Percentiles rank a stretch among this genome's conserved stretches.
phyloP scores from a whole-genome alignment of 2,329 filamentous ascomycete genomes.

The Penicillium decumbens region DNA sequence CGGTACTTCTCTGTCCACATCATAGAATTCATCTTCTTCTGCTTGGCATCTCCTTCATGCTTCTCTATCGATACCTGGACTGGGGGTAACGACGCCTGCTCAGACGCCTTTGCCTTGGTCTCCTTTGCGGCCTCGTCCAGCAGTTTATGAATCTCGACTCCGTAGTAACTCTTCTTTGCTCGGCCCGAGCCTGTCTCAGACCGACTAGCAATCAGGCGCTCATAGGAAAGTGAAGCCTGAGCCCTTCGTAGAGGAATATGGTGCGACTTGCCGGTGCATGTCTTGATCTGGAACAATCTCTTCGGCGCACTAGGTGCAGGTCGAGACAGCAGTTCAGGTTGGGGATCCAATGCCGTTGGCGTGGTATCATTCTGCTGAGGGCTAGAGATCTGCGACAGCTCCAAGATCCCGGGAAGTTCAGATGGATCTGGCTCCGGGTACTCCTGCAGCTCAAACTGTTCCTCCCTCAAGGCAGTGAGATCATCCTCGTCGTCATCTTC shows the following conservation, averaged over 20 bases:
- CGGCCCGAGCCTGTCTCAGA: conserved; percentile 50
- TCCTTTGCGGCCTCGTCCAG: conserved; percentile 67
- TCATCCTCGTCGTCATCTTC: conserved; percentile 38
- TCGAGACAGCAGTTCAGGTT: conserved; percentile 8
- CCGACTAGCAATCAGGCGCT: conserved; percentile 52
- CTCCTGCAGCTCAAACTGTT: conserved; percentile 30
- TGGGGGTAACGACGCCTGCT: conserved; percentile 13
- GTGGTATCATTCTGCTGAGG: conserved; percentile 2
- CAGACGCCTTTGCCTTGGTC: conserved; percentile 29
- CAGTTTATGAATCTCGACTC: conserved; percentile 82
- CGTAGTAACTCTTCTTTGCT: conserved; percentile 70
- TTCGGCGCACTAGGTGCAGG: conserved; percentile 13
- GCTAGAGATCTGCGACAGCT: conserved; percentile 3
- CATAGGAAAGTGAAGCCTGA: conserved; percentile 43
- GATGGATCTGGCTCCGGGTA: conserved; percentile 16
- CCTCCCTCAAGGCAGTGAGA: conserved; percentile 26
- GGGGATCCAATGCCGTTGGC: conserved; percentile 1
- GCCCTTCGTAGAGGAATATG: conserved; percentile 40
- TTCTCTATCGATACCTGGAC: conserved; percentile 35
- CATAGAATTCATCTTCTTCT: conserved; percentile 31
- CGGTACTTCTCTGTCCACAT: conserved; percentile 98
- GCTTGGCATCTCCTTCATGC: conserved; percentile 16
- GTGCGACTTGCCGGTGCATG: conserved; percentile 47
- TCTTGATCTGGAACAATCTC: conserved; percentile 38
- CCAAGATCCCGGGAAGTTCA: conserved; percentile 14